Percentiles rank a stretch among this genome's conserved stretches.
Conservation (phyloP, 371 early-diverging fungal species). For the Mucor lusitanicus region DNA sequence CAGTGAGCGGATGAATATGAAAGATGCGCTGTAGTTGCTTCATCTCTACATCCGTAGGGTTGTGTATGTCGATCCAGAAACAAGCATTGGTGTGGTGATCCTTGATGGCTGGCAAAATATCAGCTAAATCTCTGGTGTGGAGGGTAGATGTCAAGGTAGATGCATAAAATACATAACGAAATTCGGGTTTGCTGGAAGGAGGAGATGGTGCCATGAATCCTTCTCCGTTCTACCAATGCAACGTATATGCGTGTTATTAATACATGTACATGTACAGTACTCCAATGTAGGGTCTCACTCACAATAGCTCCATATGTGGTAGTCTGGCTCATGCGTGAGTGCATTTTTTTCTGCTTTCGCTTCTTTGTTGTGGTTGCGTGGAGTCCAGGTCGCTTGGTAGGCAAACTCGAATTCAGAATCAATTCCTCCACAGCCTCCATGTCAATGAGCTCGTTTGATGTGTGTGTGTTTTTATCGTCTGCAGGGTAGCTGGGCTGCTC, state of each 20-base stretch:
- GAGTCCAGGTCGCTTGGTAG: not conserved
- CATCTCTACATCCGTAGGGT: conserved; percentile 76
- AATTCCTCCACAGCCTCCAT: not conserved
- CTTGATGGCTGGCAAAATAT: conserved; percentile 19
- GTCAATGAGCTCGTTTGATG: not conserved
- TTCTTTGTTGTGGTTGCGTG: not conserved
- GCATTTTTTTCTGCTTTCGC: not conserved
- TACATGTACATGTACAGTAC: not conserved
- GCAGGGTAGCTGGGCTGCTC: not conserved
- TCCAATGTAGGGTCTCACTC: not conserved
- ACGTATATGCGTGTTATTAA: not conserved
- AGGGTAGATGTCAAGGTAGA: conserved; percentile 6
- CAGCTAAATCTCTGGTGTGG: conserved; percentile 9
- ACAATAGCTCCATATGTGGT: not conserved
- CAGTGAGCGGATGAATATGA: conserved; percentile 85
- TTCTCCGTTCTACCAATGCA: not conserved
- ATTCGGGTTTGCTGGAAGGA: not conserved
- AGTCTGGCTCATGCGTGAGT: not conserved
- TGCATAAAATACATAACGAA: conserved; percentile 6
- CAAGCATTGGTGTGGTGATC: conserved; percentile 28
- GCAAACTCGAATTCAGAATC: not conserved
- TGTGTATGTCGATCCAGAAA: conserved; percentile 84
- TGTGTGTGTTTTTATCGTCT: not conserved
- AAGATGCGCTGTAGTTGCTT: conserved; percentile 42
- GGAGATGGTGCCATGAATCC: not conserved